Conservation (phyloP, 2,329 filamentous ascomycete genomes). For the Colletotrichum higginsianum region DNA sequence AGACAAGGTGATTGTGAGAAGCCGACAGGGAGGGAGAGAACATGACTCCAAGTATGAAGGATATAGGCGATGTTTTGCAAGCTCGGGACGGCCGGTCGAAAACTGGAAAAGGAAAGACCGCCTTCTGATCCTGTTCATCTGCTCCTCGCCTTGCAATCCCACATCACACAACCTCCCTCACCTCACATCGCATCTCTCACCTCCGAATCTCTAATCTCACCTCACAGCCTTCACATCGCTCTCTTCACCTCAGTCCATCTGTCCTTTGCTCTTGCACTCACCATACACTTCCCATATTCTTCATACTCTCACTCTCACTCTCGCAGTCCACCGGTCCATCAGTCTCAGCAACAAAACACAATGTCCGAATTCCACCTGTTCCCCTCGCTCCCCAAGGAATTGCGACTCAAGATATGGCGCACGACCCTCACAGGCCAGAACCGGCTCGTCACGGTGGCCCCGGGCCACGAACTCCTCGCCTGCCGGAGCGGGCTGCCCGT, state of each 20-base stretch:
- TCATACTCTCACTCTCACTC: too few species aligned
- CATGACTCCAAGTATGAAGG: too few species aligned
- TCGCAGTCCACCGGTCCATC: too few species aligned
- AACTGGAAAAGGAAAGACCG: not conserved
- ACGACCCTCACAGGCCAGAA: not conserved
- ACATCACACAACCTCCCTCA: too few species aligned
- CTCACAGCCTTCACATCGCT: not conserved
- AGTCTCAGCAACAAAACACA: too few species aligned
- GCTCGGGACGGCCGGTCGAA: not conserved
- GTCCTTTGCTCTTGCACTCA: not conserved
- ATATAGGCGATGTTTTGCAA: not conserved
- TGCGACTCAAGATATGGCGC: slow-evolving; percentile 12
- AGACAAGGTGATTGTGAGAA: too few species aligned
- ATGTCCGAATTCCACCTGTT: slow-evolving; percentile 10
- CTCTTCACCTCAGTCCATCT: not conserved
- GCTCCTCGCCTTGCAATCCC: too few species aligned
- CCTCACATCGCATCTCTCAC: not conserved
- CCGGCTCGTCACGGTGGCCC: slow-evolving; percentile 13
- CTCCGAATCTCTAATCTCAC: not conserved
- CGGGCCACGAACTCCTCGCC: not conserved
- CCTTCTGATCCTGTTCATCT: not conserved
- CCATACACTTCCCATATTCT: too few species aligned
- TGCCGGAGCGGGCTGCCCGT: slow-evolving; percentile 7
- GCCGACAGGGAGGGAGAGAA: not conserved
- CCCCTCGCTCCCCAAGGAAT: slow-evolving; percentile 1